Conservation (phyloP, 2,329 filamentous ascomycete genomes). For the Fusarium sacchari region DNA sequence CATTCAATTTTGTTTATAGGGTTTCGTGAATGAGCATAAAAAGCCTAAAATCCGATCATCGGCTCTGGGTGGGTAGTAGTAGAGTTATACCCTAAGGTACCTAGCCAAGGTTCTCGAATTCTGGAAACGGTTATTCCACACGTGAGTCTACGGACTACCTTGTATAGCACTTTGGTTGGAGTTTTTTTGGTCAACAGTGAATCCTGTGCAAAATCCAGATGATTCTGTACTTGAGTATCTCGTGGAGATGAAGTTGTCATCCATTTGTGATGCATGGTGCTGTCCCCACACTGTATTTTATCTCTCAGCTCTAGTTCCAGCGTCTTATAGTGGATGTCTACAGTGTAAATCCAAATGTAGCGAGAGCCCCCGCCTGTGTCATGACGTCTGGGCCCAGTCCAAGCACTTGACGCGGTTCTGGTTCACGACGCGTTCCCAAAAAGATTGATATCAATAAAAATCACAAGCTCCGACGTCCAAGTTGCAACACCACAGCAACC, state of each 20-base stretch:
- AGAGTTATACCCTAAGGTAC: not conserved
- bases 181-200: no score
- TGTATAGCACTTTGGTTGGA: not conserved
- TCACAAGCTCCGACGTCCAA: conserved; percentile 20
- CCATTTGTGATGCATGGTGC: not conserved
- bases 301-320: not conserved
- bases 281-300: conserved; percentile 1
- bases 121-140: not conserved
- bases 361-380: conserved; percentile 8
- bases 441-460: conserved; percentile 33
- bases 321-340: not conserved
- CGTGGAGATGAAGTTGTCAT: not conserved
- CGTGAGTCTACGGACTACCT: not conserved
- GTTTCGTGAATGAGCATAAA: not conserved
- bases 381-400: conserved; percentile 24
- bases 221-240: not conserved
- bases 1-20: not conserved
- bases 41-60: not conserved
- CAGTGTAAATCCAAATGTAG: conserved; percentile 1
- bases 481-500: conserved; percentile 28
- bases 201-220: not conserved
- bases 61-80: not conserved
- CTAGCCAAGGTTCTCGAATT: not conserved
- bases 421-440: conserved; percentile 38
- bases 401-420: conserved; percentile 41